phyloP scores from a whole-genome alignment of 2,329 filamentous ascomycete genomes.

The Colletotrichum nymphaeae region DNA sequence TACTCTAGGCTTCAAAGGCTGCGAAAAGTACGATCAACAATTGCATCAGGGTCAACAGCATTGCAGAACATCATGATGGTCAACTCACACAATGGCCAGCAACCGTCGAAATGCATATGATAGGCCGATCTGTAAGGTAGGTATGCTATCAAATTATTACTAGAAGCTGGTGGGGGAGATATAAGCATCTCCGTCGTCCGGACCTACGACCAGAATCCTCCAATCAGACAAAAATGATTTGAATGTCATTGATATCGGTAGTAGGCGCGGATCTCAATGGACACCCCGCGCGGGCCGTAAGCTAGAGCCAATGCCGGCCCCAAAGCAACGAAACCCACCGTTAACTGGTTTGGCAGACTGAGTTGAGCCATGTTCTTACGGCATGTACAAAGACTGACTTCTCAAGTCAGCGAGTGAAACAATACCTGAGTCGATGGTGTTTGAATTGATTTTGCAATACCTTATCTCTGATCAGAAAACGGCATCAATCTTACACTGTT shows the following conservation, averaged over 20 bases:
- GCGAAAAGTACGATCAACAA: background rate
- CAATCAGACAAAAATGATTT: constrained; percentile 19
- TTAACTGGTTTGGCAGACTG: background rate
- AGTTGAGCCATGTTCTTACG: background rate
- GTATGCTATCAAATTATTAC: too few species aligned
- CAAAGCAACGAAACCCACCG: background rate
- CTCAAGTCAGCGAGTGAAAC: background rate
- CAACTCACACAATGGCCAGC: background rate
- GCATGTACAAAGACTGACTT: background rate
- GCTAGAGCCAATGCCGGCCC: background rate
- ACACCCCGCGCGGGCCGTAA: constrained; percentile 1
- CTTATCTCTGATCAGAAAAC: background rate
- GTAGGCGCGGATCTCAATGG: background rate
- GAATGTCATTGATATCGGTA: constrained; percentile 7
- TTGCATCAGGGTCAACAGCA: background rate
- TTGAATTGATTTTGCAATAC: background rate
- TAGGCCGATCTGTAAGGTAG: background rate
- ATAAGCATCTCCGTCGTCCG: constrained; percentile 21
- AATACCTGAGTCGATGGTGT: background rate
- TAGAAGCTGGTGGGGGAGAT: background rate
- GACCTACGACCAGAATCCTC: background rate
- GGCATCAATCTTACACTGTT: background rate
- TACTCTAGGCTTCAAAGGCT: background rate
- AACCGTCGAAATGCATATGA: background rate
- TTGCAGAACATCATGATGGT: background rate